A percentile compares a stretch with the other conserved stretches of the same genome.
phyloP scores from a whole-genome alignment of 2,329 filamentous ascomycete species.

The Botrytis galanthina region DNA sequence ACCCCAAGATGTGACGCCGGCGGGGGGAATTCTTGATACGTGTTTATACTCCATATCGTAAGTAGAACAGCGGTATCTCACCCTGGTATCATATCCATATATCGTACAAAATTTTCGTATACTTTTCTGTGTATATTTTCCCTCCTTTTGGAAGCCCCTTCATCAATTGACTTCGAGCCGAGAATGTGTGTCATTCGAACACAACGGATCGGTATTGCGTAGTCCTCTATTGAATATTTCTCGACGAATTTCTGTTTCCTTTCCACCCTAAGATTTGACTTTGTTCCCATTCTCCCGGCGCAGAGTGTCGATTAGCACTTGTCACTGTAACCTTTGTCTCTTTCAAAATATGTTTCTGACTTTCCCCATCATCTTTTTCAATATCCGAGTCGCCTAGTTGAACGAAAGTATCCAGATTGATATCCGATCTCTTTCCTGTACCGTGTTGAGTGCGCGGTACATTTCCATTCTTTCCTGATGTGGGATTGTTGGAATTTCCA shows the following conservation, averaged over 20 bases:
- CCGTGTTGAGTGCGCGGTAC: conserved; percentile 20
- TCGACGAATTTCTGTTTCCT: neutral
- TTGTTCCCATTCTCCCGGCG: conserved; percentile 30
- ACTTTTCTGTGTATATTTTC: neutral
- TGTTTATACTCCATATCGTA: neutral
- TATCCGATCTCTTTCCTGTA: conserved; percentile 17
- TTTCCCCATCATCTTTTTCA: conserved; percentile 36
- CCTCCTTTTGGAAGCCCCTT: neutral
- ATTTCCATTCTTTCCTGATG: neutral
- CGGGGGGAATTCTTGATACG: neutral
- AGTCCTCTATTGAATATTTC: neutral
- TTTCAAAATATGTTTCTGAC: conserved; percentile 43
- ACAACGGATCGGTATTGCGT: neutral
- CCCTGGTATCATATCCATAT: conserved; percentile 9
- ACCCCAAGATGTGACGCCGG: neutral
- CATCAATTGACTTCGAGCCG: neutral
- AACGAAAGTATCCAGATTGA: conserved; percentile 30
- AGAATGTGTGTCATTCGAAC: too few relatives aligned
- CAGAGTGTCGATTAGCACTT: conserved; percentile 22
- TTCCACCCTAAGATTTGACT: conserved; percentile 2
- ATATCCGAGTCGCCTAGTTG: conserved; percentile 23
- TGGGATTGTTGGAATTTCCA: neutral
- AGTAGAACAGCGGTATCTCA: neutral
- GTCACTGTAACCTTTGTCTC: conserved; percentile 38
- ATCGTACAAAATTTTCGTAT: neutral